phyloP scores from a whole-genome alignment of 805 yeast genomes.

The Saccharomycopsis synnaedendra region DNA sequence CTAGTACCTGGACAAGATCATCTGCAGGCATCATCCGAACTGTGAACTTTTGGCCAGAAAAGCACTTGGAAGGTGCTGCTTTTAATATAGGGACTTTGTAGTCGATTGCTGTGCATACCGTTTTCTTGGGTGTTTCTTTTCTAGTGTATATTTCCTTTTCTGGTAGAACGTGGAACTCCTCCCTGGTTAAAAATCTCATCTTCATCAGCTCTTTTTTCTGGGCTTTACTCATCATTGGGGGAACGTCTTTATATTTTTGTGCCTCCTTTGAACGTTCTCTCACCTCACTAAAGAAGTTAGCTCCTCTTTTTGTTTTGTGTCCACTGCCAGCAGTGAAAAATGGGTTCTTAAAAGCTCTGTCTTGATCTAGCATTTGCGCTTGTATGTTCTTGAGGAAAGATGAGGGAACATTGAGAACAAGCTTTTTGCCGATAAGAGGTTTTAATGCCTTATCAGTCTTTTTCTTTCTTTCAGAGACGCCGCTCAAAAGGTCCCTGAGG shows the following conservation, averaged over 20 bases:
- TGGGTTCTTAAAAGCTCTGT: slow-evolving; percentile 4
- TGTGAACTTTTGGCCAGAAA: too few species aligned
- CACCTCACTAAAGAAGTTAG: neutral
- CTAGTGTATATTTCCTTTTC: too few species aligned
- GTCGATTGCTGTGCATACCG: too few species aligned
- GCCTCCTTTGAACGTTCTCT: too few species aligned
- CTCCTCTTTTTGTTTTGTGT: neutral
- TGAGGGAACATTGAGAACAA: slow-evolving; percentile 2
- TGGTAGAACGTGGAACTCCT: slow-evolving; percentile 10
- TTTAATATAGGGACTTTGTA: too few species aligned
- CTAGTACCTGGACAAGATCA: too few species aligned
- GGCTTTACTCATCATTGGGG: neutral
- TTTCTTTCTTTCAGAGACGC: neutral
- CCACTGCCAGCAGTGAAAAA: slow-evolving; percentile 3
- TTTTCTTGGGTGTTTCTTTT: too few species aligned
- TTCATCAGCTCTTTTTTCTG: neutral
- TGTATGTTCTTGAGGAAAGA: slow-evolving; percentile 1
- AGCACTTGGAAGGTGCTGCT: too few species aligned
- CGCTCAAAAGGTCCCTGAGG: neutral
- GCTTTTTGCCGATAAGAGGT: neutral
- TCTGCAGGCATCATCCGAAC: too few species aligned
- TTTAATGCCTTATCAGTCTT: neutral
- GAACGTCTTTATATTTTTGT: too few species aligned
- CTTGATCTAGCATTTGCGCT: slow-evolving; percentile 4
- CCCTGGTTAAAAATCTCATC: slow-evolving; percentile 3